Evolutionary conservation across 2,329 filamentous ascomycete genomes (phyloP), one percentile per base, ranked within the genome.

Genomic region (Monosporascus sp.): DNA sequence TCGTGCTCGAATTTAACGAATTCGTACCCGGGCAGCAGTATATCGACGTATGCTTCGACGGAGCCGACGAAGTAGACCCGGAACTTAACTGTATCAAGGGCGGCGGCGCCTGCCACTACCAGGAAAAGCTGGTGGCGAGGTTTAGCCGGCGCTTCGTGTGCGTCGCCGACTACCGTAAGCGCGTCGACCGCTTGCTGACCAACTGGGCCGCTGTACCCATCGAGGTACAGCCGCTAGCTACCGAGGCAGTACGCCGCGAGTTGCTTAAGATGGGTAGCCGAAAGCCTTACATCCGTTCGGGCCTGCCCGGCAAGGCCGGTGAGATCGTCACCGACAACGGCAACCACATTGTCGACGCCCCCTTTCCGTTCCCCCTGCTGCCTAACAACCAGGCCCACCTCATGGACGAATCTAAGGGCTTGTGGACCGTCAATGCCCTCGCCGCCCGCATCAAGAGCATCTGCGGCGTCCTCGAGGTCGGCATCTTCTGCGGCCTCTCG

Each of bases 41-140:
- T 67, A 80, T 99, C 28, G 93, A 97, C 65, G 88, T 97, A 18
- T 89, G 89, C 49, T 99, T 99, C 68, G 94, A 99, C 67, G 94
- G 94, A 51, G 94, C 94, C 4, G 94, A 99, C 69, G 94, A 99
- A 76, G 91, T 99, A 35, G 94, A 99, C 68, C 86, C 90, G 47
- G 89, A 95, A 50, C 75, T 99, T 55, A 99, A 97, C 73, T 91
- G 93, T 68, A 97, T 99, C 76, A 97, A 97, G 77, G 94, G 94
- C 51, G 94, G 94, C 49, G 94, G 94, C 54, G 94, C 91, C n/a
- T 99, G 94, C 72, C 75, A 97, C 53, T 96, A 96, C 76, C 94
- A 97, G 72, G 94, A 99, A 75, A 99, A 99, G 77, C 79, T 99
- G 37, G 92, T 99, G 5, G 92, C 92, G 5, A 84, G 90, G 55